These are phyloP conservation scores for Starmerella stellata DNA, from an alignment of 805 yeast species.

Conservation along the genomic window DNA sequence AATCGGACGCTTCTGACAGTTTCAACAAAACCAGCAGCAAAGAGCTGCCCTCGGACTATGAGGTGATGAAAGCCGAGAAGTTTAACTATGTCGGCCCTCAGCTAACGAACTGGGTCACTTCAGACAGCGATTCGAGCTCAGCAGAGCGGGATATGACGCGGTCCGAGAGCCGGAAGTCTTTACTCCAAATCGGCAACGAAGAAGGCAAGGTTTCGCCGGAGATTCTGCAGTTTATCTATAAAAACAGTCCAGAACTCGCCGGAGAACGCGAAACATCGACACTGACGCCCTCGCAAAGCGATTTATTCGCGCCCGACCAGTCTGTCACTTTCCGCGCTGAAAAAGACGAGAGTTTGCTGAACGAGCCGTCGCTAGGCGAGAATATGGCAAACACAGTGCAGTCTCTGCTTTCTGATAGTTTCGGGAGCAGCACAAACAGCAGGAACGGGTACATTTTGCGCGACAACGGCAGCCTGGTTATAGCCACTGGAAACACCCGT, in stretches of 20 bases:
- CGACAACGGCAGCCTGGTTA: constrained; percentile 12
- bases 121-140: neutral
- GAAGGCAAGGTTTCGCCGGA: neutral
- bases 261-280: no score
- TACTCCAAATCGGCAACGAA: neutral
- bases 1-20: neutral
- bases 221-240: neutral
- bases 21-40: neutral
- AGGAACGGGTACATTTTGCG: constrained; percentile 7
- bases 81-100: neutral
- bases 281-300: no score
- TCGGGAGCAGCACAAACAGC: neutral
- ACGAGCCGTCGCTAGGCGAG: constrained; percentile 12
- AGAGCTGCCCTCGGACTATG: neutral
- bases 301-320: no score
- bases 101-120: neutral
- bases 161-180: neutral
- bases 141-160: neutral
- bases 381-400: constrained; percentile 11
- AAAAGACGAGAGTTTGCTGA: no score
- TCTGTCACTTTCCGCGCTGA: no score
- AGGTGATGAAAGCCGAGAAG: neutral
- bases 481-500: constrained; percentile 7
- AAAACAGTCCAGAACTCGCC: neutral
- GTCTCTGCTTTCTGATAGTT: constrained; percentile 4